Percentiles rank a stretch among this genome's conserved stretches.
Conservation (phyloP, 805 yeast genomes). For the Ogataea dorogensis region DNA sequence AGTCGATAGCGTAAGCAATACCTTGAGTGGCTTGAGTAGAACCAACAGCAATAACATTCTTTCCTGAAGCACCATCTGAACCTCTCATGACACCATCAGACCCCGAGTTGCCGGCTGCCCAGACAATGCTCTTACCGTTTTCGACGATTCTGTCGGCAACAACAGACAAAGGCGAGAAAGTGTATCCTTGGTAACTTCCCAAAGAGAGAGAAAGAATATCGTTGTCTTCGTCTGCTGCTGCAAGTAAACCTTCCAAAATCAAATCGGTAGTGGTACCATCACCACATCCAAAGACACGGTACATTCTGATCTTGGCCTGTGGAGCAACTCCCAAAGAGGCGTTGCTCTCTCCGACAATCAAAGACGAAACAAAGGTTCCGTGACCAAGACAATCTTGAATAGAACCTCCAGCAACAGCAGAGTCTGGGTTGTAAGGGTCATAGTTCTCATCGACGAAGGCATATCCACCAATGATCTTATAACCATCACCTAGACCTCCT, state of each 20-base stretch:
- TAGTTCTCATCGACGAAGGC: conserved; percentile 15
- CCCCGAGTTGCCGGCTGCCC: conserved; percentile 23
- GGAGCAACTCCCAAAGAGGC: conserved; percentile 24
- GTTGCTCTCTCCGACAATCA: conserved; percentile 19
- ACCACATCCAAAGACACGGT: conserved; percentile 21
- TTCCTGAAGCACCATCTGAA: conserved; percentile 12
- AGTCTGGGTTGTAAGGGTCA: conserved; percentile 2
- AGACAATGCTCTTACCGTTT: conserved; percentile 16
- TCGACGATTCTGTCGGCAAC: conserved; percentile 17
- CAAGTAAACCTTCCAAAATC: conserved; percentile 13
- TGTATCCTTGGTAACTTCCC: conserved; percentile 21
- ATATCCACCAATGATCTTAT: conserved; percentile 20
- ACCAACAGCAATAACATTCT: conserved; percentile 14
- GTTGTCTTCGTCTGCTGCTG: conserved; percentile 12
- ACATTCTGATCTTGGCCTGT: conserved; percentile 18
- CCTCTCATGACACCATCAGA: conserved; percentile 15
- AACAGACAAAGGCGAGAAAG: conserved; percentile 12
- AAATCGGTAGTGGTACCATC: conserved; percentile 19
- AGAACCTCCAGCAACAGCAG: conserved; percentile 10
- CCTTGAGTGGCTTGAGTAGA: conserved; percentile 10
- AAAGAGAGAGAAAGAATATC: conserved; percentile 18
- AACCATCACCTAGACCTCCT: conserved; percentile 20
- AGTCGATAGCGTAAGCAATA: conserved; percentile 9
- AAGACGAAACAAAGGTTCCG: conserved; percentile 26
- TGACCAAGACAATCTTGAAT: conserved; percentile 27